Conservation (phyloP, 306 rosid genomes). For the Rubus idaeus region DNA sequence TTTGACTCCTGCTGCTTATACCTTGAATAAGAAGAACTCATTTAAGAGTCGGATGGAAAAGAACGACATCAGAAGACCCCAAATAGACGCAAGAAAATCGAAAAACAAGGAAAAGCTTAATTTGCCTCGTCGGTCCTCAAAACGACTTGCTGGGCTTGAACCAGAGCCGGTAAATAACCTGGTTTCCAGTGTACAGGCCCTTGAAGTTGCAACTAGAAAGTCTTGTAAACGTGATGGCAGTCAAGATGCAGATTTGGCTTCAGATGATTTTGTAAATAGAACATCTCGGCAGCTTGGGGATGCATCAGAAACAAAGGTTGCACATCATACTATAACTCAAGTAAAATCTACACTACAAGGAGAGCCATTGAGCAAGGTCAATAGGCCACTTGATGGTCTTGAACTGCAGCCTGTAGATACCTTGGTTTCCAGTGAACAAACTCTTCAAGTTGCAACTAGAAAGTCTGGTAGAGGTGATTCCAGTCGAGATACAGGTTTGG, state of each 20-base stretch:
- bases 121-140: conserved; percentile 58
- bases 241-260: conserved; percentile 32
- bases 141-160: conserved; percentile 66
- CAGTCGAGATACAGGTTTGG: conserved; percentile 32
- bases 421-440: conserved; percentile 34
- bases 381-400: conserved; percentile 31
- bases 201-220: conserved; percentile 41
- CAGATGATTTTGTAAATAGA: conserved; percentile 25
- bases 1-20: conserved; percentile 29
- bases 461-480: conserved; percentile 35
- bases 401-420: conserved; percentile 43
- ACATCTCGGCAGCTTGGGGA: conserved; percentile 26
- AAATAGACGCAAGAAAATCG: conserved; percentile 32
- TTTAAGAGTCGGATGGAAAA: conserved; percentile 18
- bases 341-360: conserved; percentile 12
- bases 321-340: conserved; percentile 9
- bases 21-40: conserved; percentile 33
- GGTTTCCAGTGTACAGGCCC: conserved; percentile 36
- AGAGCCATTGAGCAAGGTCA: conserved; percentile 29
- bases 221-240: conserved; percentile 31
- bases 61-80: conserved; percentile 11
- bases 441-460: conserved; percentile 37
- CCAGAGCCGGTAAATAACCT: conserved; percentile 42
- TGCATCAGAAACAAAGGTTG: conserved; percentile 25
- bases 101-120: conserved; percentile 38